phyloP scores from a whole-genome alignment of 2,329 filamentous ascomycete species.

The Pseudogymnoascus sp. region DNA sequence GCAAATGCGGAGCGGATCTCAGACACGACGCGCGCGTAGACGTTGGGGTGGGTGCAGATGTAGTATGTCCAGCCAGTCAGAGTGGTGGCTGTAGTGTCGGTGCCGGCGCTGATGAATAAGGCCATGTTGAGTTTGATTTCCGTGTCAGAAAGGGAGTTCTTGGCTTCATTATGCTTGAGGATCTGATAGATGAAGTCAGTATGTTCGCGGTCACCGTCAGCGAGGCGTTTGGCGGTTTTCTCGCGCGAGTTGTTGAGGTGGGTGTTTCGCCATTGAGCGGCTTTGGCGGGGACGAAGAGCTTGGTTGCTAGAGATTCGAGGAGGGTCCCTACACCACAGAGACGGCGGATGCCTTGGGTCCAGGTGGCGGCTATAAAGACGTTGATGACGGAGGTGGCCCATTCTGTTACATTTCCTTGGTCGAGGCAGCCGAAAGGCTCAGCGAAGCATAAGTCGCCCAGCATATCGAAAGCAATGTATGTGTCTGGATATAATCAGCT shows the following conservation, averaged over 20 bases:
- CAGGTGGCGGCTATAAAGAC: slow-evolving; percentile 1
- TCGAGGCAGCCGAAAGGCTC: slow-evolving; percentile 2
- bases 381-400: background rate
- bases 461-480: slow-evolving; percentile 5
- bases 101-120: slow-evolving; percentile 23
- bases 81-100: slow-evolving; percentile 24
- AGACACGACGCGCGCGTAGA: background rate
- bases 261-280: slow-evolving; percentile 17
- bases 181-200: slow-evolving; percentile 24
- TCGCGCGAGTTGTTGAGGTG: slow-evolving; percentile 21
- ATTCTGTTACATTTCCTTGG: background rate
- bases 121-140: slow-evolving; percentile 23
- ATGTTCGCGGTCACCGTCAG: slow-evolving; percentile 14
- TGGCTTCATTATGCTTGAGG: slow-evolving; percentile 19
- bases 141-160: slow-evolving; percentile 13
- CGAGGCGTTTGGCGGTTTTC: slow-evolving; percentile 21
- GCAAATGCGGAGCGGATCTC: slow-evolving; percentile 8
- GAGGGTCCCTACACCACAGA: background rate
- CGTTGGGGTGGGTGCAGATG: background rate
- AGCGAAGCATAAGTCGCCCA: slow-evolving; percentile 9
- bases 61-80: slow-evolving; percentile 24
- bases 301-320: background rate
- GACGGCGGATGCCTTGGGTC: slow-evolving; percentile 6
- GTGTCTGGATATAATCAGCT: background rate
- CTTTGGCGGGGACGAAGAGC: background rate